Percentiles rank a stretch among this genome's conserved stretches.
phyloP scores from a whole-genome alignment of 2,329 filamentous ascomycete species.

The Basipetospora chlamydospora region DNA sequence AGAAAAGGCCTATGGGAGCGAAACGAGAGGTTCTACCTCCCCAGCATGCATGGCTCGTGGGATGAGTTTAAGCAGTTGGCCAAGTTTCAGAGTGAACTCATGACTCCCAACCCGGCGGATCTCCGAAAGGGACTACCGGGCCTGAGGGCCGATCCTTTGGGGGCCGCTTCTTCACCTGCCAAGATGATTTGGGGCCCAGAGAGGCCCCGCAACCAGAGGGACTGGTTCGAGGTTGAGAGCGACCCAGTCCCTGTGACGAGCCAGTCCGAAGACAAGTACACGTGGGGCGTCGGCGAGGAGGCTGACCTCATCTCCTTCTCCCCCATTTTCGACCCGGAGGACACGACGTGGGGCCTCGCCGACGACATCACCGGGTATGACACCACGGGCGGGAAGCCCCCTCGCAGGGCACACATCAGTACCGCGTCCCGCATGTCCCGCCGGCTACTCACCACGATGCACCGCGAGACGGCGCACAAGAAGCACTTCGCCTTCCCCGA shows the following conservation, averaged over 20 bases:
- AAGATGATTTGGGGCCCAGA: slow-evolving; percentile 74
- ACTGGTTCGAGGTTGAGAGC: slow-evolving; percentile 59
- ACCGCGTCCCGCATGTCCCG: slow-evolving; percentile 74
- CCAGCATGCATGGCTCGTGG: slow-evolving; percentile 62
- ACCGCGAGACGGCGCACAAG: slow-evolving; percentile 70
- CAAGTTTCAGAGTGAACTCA: slow-evolving; percentile 59
- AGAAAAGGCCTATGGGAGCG: slow-evolving; percentile 73
- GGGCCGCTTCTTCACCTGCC: slow-evolving; percentile 22
- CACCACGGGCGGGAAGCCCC: slow-evolving; percentile 39
- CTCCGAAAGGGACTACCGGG: slow-evolving; percentile 29
- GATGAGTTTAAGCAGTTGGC: slow-evolving; percentile 64
- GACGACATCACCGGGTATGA: slow-evolving; percentile 82
- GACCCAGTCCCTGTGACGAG: slow-evolving; percentile 56
- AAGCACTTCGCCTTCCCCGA: slow-evolving; percentile 89
- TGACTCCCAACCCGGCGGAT: slow-evolving; percentile 22
- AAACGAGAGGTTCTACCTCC: slow-evolving; percentile 64
- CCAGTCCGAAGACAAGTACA: slow-evolving; percentile 62
- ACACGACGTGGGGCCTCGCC: slow-evolving; percentile 69
- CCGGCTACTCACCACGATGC: slow-evolving; percentile 72
- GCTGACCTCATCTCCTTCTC: slow-evolving; percentile 87
- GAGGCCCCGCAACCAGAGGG: slow-evolving; percentile 49
- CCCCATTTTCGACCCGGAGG: slow-evolving; percentile 79
- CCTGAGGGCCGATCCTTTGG: slow-evolving; percentile 21
- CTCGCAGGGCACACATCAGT: slow-evolving; percentile 76
- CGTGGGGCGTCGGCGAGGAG: slow-evolving; percentile 81